These are phyloP conservation scores for Fusarium denticulatum DNA, from an alignment of 2,329 filamentous ascomycete species.

Conservation along the genomic window DNA sequence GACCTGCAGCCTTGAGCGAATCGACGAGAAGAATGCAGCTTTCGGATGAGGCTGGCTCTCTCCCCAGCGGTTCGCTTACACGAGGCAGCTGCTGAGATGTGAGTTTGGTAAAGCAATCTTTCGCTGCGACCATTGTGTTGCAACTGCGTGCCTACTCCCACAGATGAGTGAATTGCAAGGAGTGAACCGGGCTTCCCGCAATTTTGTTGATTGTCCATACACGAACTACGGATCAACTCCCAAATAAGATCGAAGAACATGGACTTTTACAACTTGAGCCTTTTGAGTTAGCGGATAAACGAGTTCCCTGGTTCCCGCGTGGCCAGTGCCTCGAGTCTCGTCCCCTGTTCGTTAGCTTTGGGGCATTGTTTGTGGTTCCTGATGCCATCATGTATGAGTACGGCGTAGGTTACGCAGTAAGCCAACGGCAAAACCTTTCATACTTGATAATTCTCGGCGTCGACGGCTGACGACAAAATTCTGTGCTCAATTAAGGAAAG, in stretches of 20 bases:
- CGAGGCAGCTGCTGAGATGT: conserved; percentile 19
- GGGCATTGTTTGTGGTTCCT: conserved; percentile 11
- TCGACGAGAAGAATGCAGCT: conserved; percentile 12
- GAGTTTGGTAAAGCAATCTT: conserved; percentile 19
- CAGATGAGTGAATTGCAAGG: background rate
- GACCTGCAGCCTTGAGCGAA: conserved; percentile 22
- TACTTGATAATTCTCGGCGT: conserved; percentile 4
- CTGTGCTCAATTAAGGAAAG: conserved; percentile 10
- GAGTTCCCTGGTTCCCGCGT: conserved; percentile 38
- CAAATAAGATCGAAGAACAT: conserved; percentile 11
- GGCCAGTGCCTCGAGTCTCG: conserved; percentile 31
- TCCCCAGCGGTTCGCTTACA: conserved; percentile 16
- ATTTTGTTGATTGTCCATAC: background rate
- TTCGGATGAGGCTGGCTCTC: conserved; percentile 25
- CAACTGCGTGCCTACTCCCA: background rate
- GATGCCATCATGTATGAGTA: conserved; percentile 21
- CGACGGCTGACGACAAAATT: conserved; percentile 3
- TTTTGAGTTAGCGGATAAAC: conserved; percentile 31
- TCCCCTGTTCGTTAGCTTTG: conserved; percentile 9
- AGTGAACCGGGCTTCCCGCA: background rate
- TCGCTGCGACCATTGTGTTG: background rate
- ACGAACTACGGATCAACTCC: conserved; percentile 12
- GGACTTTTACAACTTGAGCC: conserved; percentile 18
- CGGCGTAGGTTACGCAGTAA: background rate
- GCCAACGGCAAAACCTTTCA: conserved; percentile 2